A percentile compares a stretch with the other conserved stretches of the same genome.
These are phyloP conservation scores for Rhytidiadelphus loreus DNA, from an alignment of 225 moss, liverwort and hornwort species.

Conservation along the genomic window DNA sequence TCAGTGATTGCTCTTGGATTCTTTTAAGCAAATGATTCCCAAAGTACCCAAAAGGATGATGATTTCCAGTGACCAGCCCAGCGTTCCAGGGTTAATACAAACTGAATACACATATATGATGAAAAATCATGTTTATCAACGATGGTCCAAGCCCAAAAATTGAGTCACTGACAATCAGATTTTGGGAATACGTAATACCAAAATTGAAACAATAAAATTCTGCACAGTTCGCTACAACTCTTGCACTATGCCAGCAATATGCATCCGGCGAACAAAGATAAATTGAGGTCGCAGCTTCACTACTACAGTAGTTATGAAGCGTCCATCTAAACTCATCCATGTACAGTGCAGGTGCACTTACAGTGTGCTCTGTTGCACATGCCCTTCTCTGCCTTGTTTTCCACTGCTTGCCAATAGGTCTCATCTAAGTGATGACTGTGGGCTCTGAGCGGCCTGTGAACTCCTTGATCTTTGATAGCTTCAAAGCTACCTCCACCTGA, in stretches of 20 bases:
- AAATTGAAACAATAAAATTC: background rate
- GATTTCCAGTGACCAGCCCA: background rate
- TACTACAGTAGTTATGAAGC: background rate
- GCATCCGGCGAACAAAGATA: background rate
- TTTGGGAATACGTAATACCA: background rate
- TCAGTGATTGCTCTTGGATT: background rate
- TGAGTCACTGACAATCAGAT: background rate
- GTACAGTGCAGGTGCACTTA: background rate
- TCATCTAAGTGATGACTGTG: constrained; percentile 73
- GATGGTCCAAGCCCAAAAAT: background rate
- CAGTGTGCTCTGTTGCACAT: background rate
- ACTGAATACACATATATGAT: background rate
- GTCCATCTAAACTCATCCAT: background rate
- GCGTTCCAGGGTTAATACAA: background rate
- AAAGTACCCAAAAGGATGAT: background rate
- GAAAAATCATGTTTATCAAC: background rate
- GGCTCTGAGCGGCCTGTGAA: constrained; percentile 87
- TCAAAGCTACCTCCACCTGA: constrained; percentile 75
- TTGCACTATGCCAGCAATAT: background rate
- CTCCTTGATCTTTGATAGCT: constrained; percentile 76
- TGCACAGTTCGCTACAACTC: background rate
- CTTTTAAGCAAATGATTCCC: background rate
- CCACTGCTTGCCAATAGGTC: constrained; percentile 3
- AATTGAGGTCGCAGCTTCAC: background rate
- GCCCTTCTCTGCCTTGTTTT: constrained; percentile 12